Evolutionary conservation across 176 grass and related monocot species (phyloP), one percentile per base, ranked within the genome.

Genomic region (Saccharum officinarum): DNA sequence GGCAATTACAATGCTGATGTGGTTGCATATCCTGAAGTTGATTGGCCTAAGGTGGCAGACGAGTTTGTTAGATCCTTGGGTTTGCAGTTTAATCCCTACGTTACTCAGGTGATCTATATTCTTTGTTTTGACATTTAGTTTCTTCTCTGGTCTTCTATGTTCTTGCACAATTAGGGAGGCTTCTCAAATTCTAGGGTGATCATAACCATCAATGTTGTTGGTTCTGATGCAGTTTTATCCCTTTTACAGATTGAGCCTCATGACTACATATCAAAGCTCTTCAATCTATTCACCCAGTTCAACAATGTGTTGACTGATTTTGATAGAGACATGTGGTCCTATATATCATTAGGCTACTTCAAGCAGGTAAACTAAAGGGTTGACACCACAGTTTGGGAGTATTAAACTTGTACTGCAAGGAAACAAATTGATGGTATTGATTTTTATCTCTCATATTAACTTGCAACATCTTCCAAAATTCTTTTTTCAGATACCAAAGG

Each of bases 1-100:
- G 97, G 97, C 86, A 99, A 99, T 77, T 99, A 99, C 79, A 99
- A 96, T 86, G 97, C 97, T 83, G 84, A 94, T 86, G 90, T 88
- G 73, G 85, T 89, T 40, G 94, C 97, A 57, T 99, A 99, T 89
- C 94, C 94, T 3, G 82, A 92, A 85, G 69, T 96, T 84, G 81
- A 94, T 44, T 99, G 97, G 97, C 92, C 91, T 88, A 86, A 77
- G 59, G 84, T 92, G 75, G 87, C 92, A 73, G 86, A 91, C 91
- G 90, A 92, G 44, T 99, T 99, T 86, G 94, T 66, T 66, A 90
- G 49, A 73, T 97, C 97, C 37, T 91, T 99, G 67, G 97, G 92
- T 57, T 75, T 99, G 69, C 84, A 94, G 40, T 96, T 99, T 59
- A 99, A 96, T 81, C 86, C 94, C 54, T 96, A 92, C 77, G 93